Conservation (phyloP, 2,329 filamentous ascomycete genomes). For the Pestalotiopsis sp. region DNA sequence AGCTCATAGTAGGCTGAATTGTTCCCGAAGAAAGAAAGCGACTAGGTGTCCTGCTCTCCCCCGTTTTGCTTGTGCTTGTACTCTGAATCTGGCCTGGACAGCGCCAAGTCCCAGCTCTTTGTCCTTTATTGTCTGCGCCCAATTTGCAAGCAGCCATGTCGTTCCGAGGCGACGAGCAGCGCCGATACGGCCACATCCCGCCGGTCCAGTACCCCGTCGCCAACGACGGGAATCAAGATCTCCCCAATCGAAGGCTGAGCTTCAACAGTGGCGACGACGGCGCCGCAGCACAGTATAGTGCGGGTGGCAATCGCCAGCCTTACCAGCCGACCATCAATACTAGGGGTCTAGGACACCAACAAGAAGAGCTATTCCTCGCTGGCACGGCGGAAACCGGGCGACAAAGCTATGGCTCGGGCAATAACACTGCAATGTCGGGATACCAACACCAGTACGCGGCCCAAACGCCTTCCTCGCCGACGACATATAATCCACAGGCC, state of each 20-base stretch:
- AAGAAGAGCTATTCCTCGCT: constrained; percentile 67
- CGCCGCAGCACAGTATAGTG: constrained; percentile 48
- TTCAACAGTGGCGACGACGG: constrained; percentile 76
- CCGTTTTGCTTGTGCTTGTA: constrained; percentile 2
- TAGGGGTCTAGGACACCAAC: constrained; percentile 35
- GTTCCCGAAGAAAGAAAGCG: background rate
- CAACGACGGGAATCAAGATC: constrained; percentile 38
- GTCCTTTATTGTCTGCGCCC: constrained; percentile 6
- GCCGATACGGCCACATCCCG: constrained; percentile 67
- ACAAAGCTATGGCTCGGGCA: constrained; percentile 42
- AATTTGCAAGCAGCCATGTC: constrained; percentile 49
- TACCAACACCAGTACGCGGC: constrained; percentile 55
- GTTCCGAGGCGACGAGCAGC: constrained; percentile 63
- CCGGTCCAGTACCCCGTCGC: constrained; percentile 64
- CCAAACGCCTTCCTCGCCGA: constrained; percentile 46
- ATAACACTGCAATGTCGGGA: constrained; percentile 46
- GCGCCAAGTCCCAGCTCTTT: background rate
- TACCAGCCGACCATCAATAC: constrained; percentile 32
- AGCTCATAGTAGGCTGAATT: background rate
- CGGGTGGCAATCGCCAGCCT: constrained; percentile 28
- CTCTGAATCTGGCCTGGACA: background rate
- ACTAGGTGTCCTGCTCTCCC: background rate
- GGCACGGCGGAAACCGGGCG: constrained; percentile 43
- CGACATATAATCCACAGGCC: constrained; percentile 71
- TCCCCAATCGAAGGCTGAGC: constrained; percentile 60